Evolutionary conservation across 352 stramenopile species (phyloP).

Genomic region (Elongisporangium prolatum): DNA sequence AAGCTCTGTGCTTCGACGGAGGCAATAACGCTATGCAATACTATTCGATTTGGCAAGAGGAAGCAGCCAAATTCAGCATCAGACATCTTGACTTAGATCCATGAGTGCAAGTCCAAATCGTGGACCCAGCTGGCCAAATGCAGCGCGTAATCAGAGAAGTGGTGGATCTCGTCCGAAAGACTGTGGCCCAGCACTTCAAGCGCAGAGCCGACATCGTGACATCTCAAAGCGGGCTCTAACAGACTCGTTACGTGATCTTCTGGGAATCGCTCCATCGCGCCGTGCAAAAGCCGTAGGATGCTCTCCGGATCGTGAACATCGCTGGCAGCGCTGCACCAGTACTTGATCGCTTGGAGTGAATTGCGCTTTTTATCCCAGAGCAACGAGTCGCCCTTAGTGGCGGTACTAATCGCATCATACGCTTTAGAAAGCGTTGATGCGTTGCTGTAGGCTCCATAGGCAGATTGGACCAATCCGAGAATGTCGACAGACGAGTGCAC

Average conservation of each 20-base stretch:
- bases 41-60: no score
- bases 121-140: no score
- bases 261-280: not conserved
- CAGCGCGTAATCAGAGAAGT: no score
- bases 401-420: not conserved
- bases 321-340: not conserved
- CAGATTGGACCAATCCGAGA: not conserved
- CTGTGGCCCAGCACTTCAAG: not conserved
- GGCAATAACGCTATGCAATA: no score
- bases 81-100: no score
- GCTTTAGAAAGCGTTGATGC: not conserved
- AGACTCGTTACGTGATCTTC: not conserved
- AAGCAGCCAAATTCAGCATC: no score
- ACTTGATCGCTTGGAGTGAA: not conserved
- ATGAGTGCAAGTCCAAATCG: no score
- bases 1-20: no score
- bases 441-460: not conserved
- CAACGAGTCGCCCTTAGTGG: not conserved
- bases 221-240: not conserved
- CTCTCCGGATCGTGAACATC: not conserved
- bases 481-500: no score
- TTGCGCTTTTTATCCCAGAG: not conserved
- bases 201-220: not conserved
- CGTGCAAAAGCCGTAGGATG: not conserved
- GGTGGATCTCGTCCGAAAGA: not conserved